A percentile compares a stretch with the other conserved stretches of the same genome.
phyloP scores from a whole-genome alignment of 768 basidiomycete genomes.

The Exsudoporus frostii region DNA sequence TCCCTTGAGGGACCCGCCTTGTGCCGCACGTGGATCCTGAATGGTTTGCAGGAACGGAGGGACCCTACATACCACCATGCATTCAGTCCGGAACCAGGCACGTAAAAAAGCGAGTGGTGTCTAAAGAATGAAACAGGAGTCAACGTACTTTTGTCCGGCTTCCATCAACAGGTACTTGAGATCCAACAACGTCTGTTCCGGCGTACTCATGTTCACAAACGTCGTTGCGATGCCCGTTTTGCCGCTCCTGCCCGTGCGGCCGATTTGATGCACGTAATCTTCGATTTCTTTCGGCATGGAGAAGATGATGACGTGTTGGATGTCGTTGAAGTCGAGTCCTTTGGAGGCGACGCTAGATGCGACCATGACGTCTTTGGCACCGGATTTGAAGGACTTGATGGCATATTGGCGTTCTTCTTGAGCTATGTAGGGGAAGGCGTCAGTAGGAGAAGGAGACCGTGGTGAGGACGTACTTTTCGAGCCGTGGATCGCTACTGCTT shows the following conservation, averaged over 20 bases:
- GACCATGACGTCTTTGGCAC: slow-evolving; percentile 99
- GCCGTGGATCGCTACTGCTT: slow-evolving; percentile 98
- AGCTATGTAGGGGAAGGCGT: slow-evolving; percentile 42
- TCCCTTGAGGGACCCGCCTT: slow-evolving; percentile 76
- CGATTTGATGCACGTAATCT: slow-evolving; percentile 99
- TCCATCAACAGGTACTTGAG: slow-evolving; percentile 96
- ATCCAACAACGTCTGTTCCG: slow-evolving; percentile 94
- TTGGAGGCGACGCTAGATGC: slow-evolving; percentile 97
- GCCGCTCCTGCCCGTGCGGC: slow-evolving; percentile 94
- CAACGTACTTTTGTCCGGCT: slow-evolving; percentile 91
- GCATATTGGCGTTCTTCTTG: slow-evolving; percentile 99
- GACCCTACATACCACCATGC: slow-evolving; percentile 50
- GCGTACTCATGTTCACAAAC: slow-evolving; percentile 97
- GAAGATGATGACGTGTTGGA: slow-evolving; percentile 98
- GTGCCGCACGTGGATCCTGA: slow-evolving; percentile 83
- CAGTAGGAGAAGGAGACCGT: background rate
- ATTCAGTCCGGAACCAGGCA: background rate
- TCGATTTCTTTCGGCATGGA: slow-evolving; percentile 99
- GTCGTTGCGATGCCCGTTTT: slow-evolving; percentile 99
- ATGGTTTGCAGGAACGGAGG: slow-evolving; percentile 89
- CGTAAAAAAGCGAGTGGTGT: no score
- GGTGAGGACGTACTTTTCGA: slow-evolving; percentile 70
- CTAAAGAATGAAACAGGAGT: background rate
- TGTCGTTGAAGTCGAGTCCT: slow-evolving; percentile 97
- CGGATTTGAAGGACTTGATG: slow-evolving; percentile 96